phyloP scores from a whole-genome alignment of 306 rosid genomes.

The Canavalia ensiformis region DNA sequence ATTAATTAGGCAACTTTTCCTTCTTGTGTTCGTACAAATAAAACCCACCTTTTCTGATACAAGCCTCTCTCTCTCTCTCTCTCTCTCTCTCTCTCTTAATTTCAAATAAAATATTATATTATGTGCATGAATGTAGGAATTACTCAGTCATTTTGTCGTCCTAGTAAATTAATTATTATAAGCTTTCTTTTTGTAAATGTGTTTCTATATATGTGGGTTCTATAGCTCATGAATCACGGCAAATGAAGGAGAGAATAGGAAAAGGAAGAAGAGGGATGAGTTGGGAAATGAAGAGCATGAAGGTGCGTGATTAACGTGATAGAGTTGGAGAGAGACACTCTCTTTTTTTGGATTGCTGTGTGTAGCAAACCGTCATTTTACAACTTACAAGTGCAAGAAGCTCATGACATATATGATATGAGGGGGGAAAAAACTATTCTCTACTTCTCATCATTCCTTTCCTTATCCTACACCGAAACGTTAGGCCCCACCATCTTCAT shows the following conservation, averaged over 20 bases:
- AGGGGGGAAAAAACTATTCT: not conserved
- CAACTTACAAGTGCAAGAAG: conserved; percentile 64
- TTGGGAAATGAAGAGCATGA: conserved; percentile 51
- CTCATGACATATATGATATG: conserved; percentile 57
- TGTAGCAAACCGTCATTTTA: conserved; percentile 57
- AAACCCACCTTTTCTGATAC: not conserved
- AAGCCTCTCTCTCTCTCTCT: not conserved
- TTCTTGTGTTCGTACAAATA: not conserved
- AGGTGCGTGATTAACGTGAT: conserved; percentile 79
- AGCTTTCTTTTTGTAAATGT: not conserved
- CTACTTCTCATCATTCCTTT: conserved; percentile 45
- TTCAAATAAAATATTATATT: not conserved
- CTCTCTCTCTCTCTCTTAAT: not conserved
- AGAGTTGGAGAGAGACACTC: conserved; percentile 49
- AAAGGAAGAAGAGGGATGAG: conserved; percentile 26
- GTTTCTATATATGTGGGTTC: not conserved
- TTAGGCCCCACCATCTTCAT: conserved; percentile 45
- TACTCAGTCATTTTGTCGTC: conserved; percentile 4
- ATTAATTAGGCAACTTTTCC: conserved; percentile 23
- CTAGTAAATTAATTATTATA: not conserved
- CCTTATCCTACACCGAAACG: conserved; percentile 38
- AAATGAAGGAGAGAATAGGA: conserved; percentile 42
- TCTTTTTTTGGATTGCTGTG: conserved; percentile 33
- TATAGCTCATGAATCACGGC: conserved; percentile 38
- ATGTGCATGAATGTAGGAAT: not conserved